phyloP scores from a whole-genome alignment of 2,329 filamentous ascomycete species.

The Ascosphaera aggregata region DNA sequence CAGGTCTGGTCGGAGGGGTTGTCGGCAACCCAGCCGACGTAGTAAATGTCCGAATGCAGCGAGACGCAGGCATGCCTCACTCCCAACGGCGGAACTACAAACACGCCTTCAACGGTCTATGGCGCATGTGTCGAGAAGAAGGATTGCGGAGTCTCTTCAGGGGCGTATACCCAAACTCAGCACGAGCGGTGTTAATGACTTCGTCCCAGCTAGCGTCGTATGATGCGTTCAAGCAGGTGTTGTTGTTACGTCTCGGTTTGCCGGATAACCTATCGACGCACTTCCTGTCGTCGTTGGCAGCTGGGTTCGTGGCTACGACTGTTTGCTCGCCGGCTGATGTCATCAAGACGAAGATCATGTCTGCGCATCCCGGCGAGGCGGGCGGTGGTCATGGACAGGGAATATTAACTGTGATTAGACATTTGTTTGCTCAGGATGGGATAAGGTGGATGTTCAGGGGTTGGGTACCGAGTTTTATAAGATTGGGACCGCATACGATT shows the following conservation, averaged over 20 bases:
- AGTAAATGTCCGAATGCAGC: constrained; percentile 95
- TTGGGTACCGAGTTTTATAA: constrained; percentile 44
- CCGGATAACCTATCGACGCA: constrained; percentile 35
- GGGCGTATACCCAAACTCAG: constrained; percentile 42
- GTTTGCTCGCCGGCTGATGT: constrained; percentile 45
- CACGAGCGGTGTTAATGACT: constrained; percentile 41
- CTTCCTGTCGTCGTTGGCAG: constrained; percentile 36
- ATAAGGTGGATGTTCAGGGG: constrained; percentile 41
- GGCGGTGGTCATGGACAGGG: constrained; percentile 15
- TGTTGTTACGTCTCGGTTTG: constrained; percentile 29
- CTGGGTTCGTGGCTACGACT: constrained; percentile 42
- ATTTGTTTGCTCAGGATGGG: constrained; percentile 33
- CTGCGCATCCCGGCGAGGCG: constrained; percentile 20
- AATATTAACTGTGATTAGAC: constrained; percentile 25
- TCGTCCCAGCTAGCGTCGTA: constrained; percentile 40
- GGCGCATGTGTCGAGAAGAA: constrained; percentile 72
- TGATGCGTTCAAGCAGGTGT: constrained; percentile 36
- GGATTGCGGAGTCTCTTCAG: constrained; percentile 56
- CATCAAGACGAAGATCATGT: constrained; percentile 44
- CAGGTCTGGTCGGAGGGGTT: constrained; percentile 72
- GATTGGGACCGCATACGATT: constrained; percentile 41
- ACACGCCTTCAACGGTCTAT: constrained; percentile 65
- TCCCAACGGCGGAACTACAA: constrained; percentile 66
- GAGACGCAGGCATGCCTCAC: constrained; percentile 54
- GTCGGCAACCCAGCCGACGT: constrained; percentile 91